phyloP scores from a whole-genome alignment of 257 asterid genomes.

The Nyctanthes arbortristis region DNA sequence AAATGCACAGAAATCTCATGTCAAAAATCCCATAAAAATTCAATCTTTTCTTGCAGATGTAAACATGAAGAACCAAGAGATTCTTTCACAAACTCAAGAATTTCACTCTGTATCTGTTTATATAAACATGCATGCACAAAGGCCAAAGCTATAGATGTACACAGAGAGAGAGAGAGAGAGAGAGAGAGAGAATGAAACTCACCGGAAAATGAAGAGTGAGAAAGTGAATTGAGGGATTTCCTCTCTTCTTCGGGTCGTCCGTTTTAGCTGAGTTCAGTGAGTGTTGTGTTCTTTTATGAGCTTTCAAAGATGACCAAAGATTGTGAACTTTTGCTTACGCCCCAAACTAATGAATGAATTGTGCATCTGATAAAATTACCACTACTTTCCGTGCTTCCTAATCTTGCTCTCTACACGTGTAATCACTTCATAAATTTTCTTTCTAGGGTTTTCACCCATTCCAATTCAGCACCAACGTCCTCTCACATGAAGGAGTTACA shows the following conservation, averaged over 20 bases:
- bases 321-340: conserved; percentile 27
- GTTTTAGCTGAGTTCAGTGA: conserved; percentile 33
- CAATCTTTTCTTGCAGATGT: neutral
- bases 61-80: neutral
- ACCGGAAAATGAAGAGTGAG: conserved; percentile 24
- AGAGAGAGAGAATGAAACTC: conserved; percentile 1
- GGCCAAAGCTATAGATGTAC: neutral
- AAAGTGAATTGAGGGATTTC: neutral
- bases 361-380: neutral
- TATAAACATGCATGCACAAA: neutral
- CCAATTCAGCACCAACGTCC: neutral
- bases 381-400: neutral
- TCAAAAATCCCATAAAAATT: neutral
- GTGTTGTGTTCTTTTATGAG: conserved; percentile 14
- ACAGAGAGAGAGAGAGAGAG: conserved; percentile 7
- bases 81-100: neutral
- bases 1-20: neutral
- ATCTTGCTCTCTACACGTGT: neutral
- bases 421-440: too few relatives aligned
- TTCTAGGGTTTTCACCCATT: too few relatives aligned
- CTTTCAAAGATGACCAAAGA: conserved; percentile 29
- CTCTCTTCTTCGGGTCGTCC: conserved; percentile 1
- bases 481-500: neutral
- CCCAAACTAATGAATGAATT: neutral
- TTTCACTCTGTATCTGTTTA: neutral